Evolutionary conservation across 352 stramenopile species (phyloP), one percentile per base, ranked within the genome.

Genomic region (Blastocystis sp.): DNA sequence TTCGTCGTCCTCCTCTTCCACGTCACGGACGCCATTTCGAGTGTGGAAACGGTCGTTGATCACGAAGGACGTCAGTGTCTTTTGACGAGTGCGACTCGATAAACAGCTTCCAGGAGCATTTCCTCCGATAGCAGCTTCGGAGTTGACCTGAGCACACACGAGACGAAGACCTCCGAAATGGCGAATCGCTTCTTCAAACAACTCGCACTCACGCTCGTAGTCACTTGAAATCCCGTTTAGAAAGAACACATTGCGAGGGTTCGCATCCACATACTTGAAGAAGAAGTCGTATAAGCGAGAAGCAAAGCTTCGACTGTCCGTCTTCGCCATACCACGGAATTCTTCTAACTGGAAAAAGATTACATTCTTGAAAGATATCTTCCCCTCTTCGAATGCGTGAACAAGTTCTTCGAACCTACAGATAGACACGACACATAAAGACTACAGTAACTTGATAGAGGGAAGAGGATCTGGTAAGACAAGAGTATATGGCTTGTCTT

Each of bases 291-390:
- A 88, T 47, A 88, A 34, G 18, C 47, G 62, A 2, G 55, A 88
- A 5, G 77, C 77, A 55, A 76, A 88, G 41, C 77, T 88, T 20
- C 77, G 68, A n/a, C 18, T 15, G 47, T 88, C 77, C 6, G 55
- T 45, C 43, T 64, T 77, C 8, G 41, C n/a, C 45, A 88, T 88
- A 64, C 43, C 77, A 37, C 62, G 62, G 66, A 79, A 88, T 45
- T 88, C 77, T 29, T 88, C 77, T 23, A 88, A 69, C 26, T 88
- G 77, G 47, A 88, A 88, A 26, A 88, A 88, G 8, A 88, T 54
- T 8, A 88, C 66, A 29, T 88, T 11, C 3, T 43, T 39, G 50
- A 66, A 88, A 18, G 77, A 88, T 9, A 88, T 59, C 8, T 23
- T 26, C 6, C 77, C 77, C 11, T 34, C 41, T 45, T 88, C 26